Evolutionary conservation across 768 basidiomycete genomes (phyloP), one percentile per base, ranked within the genome.

Genomic region (Leccinum subgranulosum): DNA sequence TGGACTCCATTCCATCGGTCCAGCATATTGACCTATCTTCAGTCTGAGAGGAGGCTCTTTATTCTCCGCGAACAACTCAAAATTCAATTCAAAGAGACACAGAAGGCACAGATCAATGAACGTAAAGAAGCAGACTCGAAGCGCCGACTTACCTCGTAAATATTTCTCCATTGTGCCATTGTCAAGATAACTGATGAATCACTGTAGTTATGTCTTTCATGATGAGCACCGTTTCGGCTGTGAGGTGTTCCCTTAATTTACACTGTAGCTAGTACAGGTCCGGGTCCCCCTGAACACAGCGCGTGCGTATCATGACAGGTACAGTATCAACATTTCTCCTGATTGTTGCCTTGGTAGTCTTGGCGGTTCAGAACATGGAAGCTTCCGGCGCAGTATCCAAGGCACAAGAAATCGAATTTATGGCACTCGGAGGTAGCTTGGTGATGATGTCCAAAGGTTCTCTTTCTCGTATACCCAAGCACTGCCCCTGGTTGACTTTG

Each of bases 361-460:
- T 96, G 50, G 92, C 94, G 1, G 88, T 95, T 17, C 94, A 97
- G 74, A 96, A 98, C 66, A 86, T 96, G 82, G 87, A 90, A 59
- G 92, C 90, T 1, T 84, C 84, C 1, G 84, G 87, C 8, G 81
- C 83, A 1, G 81, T 96, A 47, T 79, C 81, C 2, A 85, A 83
- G 61, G 84, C 87, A 36, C 88, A 94, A 66, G 86, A 89, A 60
- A 85, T 95, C 56, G 94, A 97, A 76, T 94, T 94, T 67, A 86
- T 85, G 65, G 94, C 91, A 6, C 79, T 94, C 17, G 84, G 85
- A 64, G 89, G 89, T 2, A 89, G 87, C 65, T 73, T 94, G 51
- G 86, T 83, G 56, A 91, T 92, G 87, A 94, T 94, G 94, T 85
- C 86, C 36, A 90, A 92, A 79, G 88, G 88, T 81, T 39, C 39